Evolutionary conservation across 495 filamentous ascomycete genomes (phyloP), one percentile per base, ranked within the genome.

Genomic region (Penicillium coffeae): DNA sequence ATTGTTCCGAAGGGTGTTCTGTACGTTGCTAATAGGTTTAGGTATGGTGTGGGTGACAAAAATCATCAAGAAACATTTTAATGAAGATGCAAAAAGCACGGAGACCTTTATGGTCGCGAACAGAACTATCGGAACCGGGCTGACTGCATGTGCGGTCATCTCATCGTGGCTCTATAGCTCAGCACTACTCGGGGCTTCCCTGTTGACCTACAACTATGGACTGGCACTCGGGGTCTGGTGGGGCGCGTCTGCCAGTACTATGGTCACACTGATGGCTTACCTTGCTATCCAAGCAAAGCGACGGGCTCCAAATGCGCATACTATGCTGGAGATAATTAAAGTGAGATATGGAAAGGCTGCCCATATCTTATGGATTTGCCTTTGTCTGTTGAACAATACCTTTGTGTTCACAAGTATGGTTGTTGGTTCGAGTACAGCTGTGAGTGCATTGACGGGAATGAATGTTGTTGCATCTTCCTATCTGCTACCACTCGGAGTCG

Each of bases 51-150:
- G n/a, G n/a, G n/a, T n/a, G n/a, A n/a, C n/a, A n/a, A n/a, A n/a
- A n/a, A n/a, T n/a, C n/a, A n/a, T n/a, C n/a, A n/a, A n/a, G n/a
- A n/a, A n/a, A n/a, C n/a, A n/a, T n/a, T n/a, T n/a, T n/a, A n/a
- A n/a, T n/a, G n/a, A n/a, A n/a, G n/a, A n/a, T n/a, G n/a, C n/a
- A n/a, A n/a, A n/a, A n/a, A n/a, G n/a, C n/a, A n/a, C n/a, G n/a
- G n/a, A n/a, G n/a, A n/a, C n/a, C n/a, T 78, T 78, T 66, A 77
- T 73, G 50, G 75, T 74, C 0, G 74, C 75, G 0, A 71, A 66
- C 7, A 56, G 75, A 9, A 66, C 61, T 27, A 63, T 79, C 21
- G 75, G 76, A 50, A 70, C 75, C 0, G 75, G 75, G 3, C 52
- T 79, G 8, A 76, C 76, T 50, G 71, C 73, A 3, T 66, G 70